phyloP scores from a whole-genome alignment of 495 filamentous ascomycete species.

The Corynascus novoguineensis region DNA sequence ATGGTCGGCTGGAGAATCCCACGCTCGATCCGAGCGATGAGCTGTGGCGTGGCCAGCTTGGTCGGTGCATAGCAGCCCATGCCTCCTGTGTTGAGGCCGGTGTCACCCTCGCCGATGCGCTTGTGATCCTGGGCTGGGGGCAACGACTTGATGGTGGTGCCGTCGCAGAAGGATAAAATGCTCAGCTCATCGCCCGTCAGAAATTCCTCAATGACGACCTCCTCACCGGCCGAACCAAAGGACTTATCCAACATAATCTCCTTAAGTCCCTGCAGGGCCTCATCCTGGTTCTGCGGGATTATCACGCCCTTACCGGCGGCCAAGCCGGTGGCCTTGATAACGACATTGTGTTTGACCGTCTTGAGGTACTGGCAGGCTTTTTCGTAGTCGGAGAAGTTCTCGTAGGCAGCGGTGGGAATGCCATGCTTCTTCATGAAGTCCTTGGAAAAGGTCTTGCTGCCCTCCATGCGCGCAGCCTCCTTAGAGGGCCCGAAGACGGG shows the following conservation, averaged over 20 bases:
- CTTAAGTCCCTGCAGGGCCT: slow-evolving; percentile 73
- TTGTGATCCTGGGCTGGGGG: slow-evolving; percentile 97
- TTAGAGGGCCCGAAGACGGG: slow-evolving; percentile 82
- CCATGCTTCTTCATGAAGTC: slow-evolving; percentile 92
- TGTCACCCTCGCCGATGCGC: slow-evolving; percentile 83
- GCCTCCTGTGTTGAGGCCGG: slow-evolving; percentile 90
- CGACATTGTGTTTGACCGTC: slow-evolving; percentile 64
- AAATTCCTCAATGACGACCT: slow-evolving; percentile 95
- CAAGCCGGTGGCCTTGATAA: slow-evolving; percentile 83
- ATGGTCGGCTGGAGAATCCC: slow-evolving; percentile 86
- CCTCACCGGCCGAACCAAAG: slow-evolving; percentile 81
- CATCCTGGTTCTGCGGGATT: slow-evolving; percentile 71
- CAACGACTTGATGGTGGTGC: slow-evolving; percentile 75
- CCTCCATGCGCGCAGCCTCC: slow-evolving; percentile 85
- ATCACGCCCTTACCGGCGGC: slow-evolving; percentile 92
- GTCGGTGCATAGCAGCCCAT: slow-evolving; percentile 98
- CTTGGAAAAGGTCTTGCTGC: slow-evolving; percentile 93
- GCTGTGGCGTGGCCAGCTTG: slow-evolving; percentile 66
- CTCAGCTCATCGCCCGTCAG: slow-evolving; percentile 88
- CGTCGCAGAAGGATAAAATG: slow-evolving; percentile 86
- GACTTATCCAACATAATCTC: slow-evolving; percentile 86
- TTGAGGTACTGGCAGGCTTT: slow-evolving; percentile 72
- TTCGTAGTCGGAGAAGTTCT: slow-evolving; percentile 80
- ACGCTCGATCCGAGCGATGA: slow-evolving; percentile 71
- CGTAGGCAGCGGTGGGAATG: slow-evolving; percentile 87